A percentile compares a stretch with the other conserved stretches of the same genome.
Conservation (phyloP, 805 yeast species). For the Saturnispora galanensis region DNA sequence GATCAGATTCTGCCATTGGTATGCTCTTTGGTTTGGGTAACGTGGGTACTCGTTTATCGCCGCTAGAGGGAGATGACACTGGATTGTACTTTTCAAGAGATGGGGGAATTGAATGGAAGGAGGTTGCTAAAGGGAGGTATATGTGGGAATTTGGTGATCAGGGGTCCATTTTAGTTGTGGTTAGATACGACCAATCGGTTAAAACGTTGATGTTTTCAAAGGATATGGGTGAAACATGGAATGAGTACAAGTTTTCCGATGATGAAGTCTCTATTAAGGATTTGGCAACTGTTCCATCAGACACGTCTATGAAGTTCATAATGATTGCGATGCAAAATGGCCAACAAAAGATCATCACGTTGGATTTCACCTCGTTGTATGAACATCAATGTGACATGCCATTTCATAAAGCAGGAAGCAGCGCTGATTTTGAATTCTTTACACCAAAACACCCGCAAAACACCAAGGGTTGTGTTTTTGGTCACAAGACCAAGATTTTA, state of each 20-base stretch:
- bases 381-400: conserved; percentile 47
- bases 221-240: conserved; percentile 78
- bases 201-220: conserved; percentile 53
- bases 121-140: conserved; percentile 58
- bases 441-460: conserved; percentile 47
- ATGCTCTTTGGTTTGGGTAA: conserved; percentile 88
- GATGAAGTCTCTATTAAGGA: conserved; percentile 51
- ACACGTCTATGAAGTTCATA: conserved; percentile 72
- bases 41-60: conserved; percentile 55
- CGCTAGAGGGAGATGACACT: conserved; percentile 32
- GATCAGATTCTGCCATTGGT: conserved; percentile 86
- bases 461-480: conserved; percentile 52
- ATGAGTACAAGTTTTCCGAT: conserved; percentile 50
- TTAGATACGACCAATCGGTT: conserved; percentile 47
- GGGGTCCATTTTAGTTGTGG: conserved; percentile 76
- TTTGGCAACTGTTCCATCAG: conserved; percentile 83
- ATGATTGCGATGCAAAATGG: conserved; percentile 40
- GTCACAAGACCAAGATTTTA: conserved; percentile 53
- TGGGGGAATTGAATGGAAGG: conserved; percentile 86
- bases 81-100: conserved; percentile 76
- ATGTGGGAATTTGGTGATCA: conserved; percentile 98
- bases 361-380: conserved; percentile 49
- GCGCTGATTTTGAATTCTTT: conserved; percentile 57
- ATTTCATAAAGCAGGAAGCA: conserved; percentile 13
- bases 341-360: conserved; percentile 29